A percentile compares a stretch with the other conserved stretches of the same genome.
These are phyloP conservation scores for Chrysoporthe cubensis DNA, from an alignment of 2,329 filamentous ascomycete species.

Conservation along the genomic window DNA sequence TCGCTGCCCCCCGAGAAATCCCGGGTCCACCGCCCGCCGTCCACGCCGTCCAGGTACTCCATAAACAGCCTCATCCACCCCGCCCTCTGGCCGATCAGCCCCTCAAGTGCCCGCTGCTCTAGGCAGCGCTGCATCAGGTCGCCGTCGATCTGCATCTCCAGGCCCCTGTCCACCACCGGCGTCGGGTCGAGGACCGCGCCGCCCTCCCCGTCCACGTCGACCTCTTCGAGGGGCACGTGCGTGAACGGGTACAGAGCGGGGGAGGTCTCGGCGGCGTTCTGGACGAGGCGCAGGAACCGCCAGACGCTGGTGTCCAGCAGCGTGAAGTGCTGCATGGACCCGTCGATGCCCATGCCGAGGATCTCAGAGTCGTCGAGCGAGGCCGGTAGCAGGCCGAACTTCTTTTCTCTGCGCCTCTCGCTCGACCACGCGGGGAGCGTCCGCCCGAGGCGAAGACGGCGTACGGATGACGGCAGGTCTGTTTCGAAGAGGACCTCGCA, in stretches of 20 bases:
- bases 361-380: constrained; percentile 53
- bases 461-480: constrained; percentile 58
- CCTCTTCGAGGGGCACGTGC: constrained; percentile 33
- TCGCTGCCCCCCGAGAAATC: constrained; percentile 36
- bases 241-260: constrained; percentile 54
- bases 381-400: constrained; percentile 49
- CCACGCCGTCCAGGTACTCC: constrained; percentile 54
- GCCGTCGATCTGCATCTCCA: constrained; percentile 68
- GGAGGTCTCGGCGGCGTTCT: constrained; percentile 65
- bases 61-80: constrained; percentile 48
- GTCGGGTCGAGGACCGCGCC: constrained; percentile 38
- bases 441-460: constrained; percentile 57
- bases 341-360: constrained; percentile 70
- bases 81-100: constrained; percentile 4
- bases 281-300: constrained; percentile 72
- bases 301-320: constrained; percentile 66
- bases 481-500: constrained; percentile 59
- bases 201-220: constrained; percentile 31
- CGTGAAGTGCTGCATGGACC: constrained; percentile 70
- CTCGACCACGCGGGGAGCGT: constrained; percentile 57
- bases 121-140: constrained; percentile 64
- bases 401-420: constrained; percentile 36
- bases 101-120: constrained; percentile 41
- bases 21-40: constrained; percentile 48
- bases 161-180: constrained; percentile 45